A percentile compares a stretch with the other conserved stretches of the same genome.
Conservation (phyloP, 192 early-diverging fungal species). For the Podila clonocystis region DNA sequence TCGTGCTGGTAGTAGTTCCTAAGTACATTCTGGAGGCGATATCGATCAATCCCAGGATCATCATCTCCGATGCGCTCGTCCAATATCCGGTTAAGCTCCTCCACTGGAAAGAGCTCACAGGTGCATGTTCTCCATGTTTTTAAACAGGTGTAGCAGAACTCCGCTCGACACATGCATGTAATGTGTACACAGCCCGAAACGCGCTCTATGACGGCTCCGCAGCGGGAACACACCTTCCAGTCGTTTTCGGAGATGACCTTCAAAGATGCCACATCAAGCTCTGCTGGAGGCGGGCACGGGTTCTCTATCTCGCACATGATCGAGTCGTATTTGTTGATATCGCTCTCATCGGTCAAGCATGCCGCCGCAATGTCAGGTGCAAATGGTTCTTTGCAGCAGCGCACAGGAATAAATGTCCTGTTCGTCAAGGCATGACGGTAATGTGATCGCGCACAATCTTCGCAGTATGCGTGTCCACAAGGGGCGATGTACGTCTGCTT, state of each 20-base stretch:
- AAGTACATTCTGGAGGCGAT: constrained; percentile 30
- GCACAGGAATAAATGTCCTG: constrained; percentile 24
- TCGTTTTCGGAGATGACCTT: constrained; percentile 18
- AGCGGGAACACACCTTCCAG: constrained; percentile 23
- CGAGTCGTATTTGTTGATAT: constrained; percentile 3
- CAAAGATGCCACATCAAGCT: constrained; percentile 14
- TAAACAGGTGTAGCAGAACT: constrained; percentile 29
- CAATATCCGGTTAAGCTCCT: constrained; percentile 15
- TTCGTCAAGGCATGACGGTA: constrained; percentile 13
- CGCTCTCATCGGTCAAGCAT: background rate
- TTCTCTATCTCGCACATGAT: constrained; percentile 24
- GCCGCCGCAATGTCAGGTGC: background rate
- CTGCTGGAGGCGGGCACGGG: constrained; percentile 5
- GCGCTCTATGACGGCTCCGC: constrained; percentile 25
- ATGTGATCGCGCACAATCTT: constrained; percentile 21
- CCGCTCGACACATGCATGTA: constrained; percentile 16
- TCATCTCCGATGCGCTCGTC: constrained; percentile 25
- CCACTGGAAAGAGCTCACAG: constrained; percentile 18
- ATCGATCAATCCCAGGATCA: constrained; percentile 11
- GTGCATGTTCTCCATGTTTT: constrained; percentile 21
- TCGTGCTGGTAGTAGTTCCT: constrained; percentile 27
- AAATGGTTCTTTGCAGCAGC: constrained; percentile 22
- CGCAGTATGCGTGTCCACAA: constrained; percentile 22
- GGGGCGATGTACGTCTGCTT: constrained; percentile 15
- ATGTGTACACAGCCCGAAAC: constrained; percentile 19